Conservation (phyloP, 345 rosid genomes). For the Rhizophora apiculata region DNA sequence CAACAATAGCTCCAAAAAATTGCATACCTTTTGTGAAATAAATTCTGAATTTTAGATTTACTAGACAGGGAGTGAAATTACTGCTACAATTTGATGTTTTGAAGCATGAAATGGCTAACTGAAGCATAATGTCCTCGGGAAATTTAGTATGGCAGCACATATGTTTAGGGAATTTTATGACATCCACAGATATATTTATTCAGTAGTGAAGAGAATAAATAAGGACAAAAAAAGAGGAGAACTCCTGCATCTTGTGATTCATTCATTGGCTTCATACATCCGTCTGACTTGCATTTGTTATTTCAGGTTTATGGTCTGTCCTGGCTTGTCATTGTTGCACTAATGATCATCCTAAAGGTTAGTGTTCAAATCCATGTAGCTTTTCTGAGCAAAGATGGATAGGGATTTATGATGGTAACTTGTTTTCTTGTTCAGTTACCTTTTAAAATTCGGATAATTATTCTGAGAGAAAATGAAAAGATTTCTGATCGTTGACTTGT, state of each 20-base stretch:
- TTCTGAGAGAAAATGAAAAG: no score
- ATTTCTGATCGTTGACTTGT: neutral
- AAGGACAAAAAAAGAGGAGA: no score
- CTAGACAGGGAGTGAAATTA: neutral
- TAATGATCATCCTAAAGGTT: conserved; percentile 78
- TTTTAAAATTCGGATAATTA: neutral
- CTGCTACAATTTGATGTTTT: neutral
- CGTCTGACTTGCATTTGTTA: conserved; percentile 15
- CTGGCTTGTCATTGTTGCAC: conserved; percentile 84
- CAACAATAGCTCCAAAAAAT: neutral
- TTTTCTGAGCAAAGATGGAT: neutral
- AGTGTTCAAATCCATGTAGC: conserved; percentile 6
- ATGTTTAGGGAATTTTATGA: no score
- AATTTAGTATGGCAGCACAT: neutral
- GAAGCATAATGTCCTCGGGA: neutral
- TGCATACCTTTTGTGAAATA: neutral
- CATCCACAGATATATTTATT: no score
- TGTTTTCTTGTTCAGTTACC: neutral
- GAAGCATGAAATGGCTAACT: neutral
- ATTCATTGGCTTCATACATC: neutral
- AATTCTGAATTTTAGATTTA: neutral
- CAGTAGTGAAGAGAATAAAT: no score
- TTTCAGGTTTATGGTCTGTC: conserved; percentile 80
- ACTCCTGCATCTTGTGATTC: neutral
- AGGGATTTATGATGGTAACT: neutral